A percentile compares a stretch with the other conserved stretches of the same genome.
phyloP scores from a whole-genome alignment of 345 rosid genomes.

The Eucalyptus urophylla region DNA sequence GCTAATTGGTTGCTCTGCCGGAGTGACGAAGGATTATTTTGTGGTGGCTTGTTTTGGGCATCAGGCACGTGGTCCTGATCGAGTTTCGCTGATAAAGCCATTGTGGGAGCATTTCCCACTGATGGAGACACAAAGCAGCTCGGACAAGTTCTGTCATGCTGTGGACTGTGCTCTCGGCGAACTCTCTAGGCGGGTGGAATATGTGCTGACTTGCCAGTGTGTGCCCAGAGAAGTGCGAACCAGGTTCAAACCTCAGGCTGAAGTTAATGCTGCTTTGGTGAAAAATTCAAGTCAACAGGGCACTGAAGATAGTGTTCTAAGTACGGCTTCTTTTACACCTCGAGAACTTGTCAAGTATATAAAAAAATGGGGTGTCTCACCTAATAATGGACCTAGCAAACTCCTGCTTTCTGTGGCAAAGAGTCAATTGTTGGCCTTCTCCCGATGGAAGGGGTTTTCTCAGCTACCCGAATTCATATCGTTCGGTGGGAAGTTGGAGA shows the following conservation, averaged over 20 bases:
- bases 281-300: constrained; percentile 24
- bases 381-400: constrained; percentile 22
- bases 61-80: constrained; percentile 66
- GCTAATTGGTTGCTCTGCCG: constrained; percentile 44
- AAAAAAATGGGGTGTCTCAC: constrained; percentile 26
- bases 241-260: constrained; percentile 29
- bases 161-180: constrained; percentile 64
- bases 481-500: constrained; percentile 26
- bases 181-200: constrained; percentile 61
- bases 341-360: constrained; percentile 26
- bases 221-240: constrained; percentile 27
- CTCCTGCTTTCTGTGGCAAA: constrained; percentile 29
- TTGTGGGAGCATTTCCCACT: constrained; percentile 38
- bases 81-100: constrained; percentile 46
- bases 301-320: constrained; percentile 39
- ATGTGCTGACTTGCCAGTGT: constrained; percentile 67
- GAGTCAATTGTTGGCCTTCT: constrained; percentile 53
- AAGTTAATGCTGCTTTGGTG: constrained; percentile 47
- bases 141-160: constrained; percentile 35
- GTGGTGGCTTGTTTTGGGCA: constrained; percentile 71
- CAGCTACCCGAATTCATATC: constrained; percentile 42
- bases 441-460: constrained; percentile 52
- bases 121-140: constrained; percentile 51
- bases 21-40: constrained; percentile 30
- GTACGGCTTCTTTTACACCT: constrained; percentile 42